Base-by-base conservation (phyloP, 805 yeast species). In the Candida nitratophila region DNA sequence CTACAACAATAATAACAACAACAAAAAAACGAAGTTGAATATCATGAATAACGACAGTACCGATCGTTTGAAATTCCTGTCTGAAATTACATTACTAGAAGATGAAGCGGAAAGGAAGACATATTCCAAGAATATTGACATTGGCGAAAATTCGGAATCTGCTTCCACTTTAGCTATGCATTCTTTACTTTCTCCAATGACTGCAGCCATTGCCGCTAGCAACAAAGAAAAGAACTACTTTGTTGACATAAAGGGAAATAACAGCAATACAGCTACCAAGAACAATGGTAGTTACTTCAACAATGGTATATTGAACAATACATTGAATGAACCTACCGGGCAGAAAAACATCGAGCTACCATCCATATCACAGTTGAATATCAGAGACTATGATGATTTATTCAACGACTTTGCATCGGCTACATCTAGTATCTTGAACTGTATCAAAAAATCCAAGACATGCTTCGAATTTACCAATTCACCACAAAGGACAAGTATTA, bases 381-480 rank as follows among this genome's bases (percentile, higher is more conserved):
- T 48, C 26, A 55, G 41, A 29, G 34, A 39, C 27, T 30, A 30
- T 20, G 27, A 39, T 14, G 27, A 26, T 4, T 29, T 39, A 29
- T 29, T 54, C 41, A 50, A 48, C 2, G 65, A 60, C 31, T 63
- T 58, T 40, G 47, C 48, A 9, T 45, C 44, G 11, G 58, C 63
- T 9, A 54, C 62, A 2, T 43, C 44, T 22, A 52, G 50, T 45
- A 50, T 76, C 7, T 55, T 76, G 24, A 59, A 64, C 24, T 70
- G 67, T 40, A 73, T 84, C 42, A 83, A 81, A 50, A 71, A 77
- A 40, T 82, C 89, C 7, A 76, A 75, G 47, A 73, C 84, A 21
- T 82, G 88, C 52, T 67, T 74, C 33, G 77, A 76, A 46, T 67
- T 79, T 37, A 53, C 60, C 5, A 49, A 44, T 19, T 45, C 44